Conservation (phyloP, 2,329 filamentous ascomycete genomes). For the Colletotrichum theobromicola region DNA sequence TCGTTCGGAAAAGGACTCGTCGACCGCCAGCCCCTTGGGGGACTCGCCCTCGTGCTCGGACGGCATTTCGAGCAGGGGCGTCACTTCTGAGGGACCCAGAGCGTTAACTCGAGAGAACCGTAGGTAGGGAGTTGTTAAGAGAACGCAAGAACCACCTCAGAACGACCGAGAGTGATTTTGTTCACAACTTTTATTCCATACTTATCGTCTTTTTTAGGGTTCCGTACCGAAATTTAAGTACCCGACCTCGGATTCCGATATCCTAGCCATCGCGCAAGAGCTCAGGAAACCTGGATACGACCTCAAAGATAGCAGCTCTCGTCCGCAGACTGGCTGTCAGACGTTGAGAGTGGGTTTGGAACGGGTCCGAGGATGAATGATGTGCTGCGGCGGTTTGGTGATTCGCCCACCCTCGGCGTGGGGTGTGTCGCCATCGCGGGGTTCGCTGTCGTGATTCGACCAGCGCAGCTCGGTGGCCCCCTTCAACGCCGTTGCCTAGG, state of each 20-base stretch:
- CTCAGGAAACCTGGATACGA: background rate
- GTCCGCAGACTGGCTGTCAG: background rate
- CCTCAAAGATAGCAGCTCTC: background rate
- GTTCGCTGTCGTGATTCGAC: slow-evolving; percentile 18
- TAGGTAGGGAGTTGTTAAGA: background rate
- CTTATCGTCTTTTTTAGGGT: background rate
- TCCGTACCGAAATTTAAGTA: slow-evolving; percentile 13
- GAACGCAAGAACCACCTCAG: background rate
- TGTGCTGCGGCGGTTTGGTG: slow-evolving; percentile 15
- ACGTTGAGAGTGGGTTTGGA: background rate
- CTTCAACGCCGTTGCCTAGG: background rate
- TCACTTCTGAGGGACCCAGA: slow-evolving; percentile 8
- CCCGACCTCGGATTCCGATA: slow-evolving; percentile 1
- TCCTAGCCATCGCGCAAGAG: slow-evolving; percentile 11
- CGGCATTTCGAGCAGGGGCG: slow-evolving; percentile 16
- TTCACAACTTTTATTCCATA: background rate
- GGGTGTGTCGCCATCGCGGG: slow-evolving; percentile 22
- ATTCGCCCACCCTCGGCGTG: slow-evolving; percentile 17
- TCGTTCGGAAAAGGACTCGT: background rate
- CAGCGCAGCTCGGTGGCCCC: background rate
- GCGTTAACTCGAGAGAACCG: background rate
- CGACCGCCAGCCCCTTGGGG: slow-evolving; percentile 2
- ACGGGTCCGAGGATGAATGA: background rate
- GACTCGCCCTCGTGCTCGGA: slow-evolving; percentile 13
- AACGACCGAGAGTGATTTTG: background rate